Evolutionary conservation across 2,329 filamentous ascomycete genomes (phyloP).

Genomic region (Colletotrichum tanaceti): DNA sequence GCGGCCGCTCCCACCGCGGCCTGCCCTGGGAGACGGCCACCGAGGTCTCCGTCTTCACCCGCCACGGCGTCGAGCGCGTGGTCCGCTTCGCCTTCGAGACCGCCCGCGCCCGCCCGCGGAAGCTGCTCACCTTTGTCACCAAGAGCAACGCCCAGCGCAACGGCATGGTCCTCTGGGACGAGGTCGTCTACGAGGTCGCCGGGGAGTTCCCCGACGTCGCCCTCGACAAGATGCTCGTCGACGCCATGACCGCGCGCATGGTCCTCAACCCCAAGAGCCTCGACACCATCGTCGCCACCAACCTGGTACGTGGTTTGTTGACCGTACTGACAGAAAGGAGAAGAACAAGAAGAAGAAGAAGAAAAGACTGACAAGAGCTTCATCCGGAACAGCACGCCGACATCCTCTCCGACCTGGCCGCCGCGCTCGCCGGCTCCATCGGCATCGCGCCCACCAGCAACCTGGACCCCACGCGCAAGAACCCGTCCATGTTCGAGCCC

Average conservation of each 20-base stretch:
- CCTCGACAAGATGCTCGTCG: slow-evolving; percentile 73
- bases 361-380: background rate
- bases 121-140: slow-evolving; percentile 71
- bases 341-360: no score
- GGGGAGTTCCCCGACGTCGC: slow-evolving; percentile 69
- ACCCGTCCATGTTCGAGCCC: slow-evolving; percentile 68
- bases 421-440: slow-evolving; percentile 74
- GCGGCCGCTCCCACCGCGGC: slow-evolving; percentile 68
- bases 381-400: slow-evolving; percentile 58
- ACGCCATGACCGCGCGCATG: slow-evolving; percentile 63
- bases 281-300: slow-evolving; percentile 73
- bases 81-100: slow-evolving; percentile 73
- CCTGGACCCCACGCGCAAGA: slow-evolving; percentile 66
- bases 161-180: slow-evolving; percentile 76
- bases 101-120: slow-evolving; percentile 62
- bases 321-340: no score
- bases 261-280: slow-evolving; percentile 67
- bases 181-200: slow-evolving; percentile 66
- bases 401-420: slow-evolving; percentile 75
- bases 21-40: slow-evolving; percentile 70
- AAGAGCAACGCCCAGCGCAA: slow-evolving; percentile 75
- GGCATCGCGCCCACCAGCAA: slow-evolving; percentile 75
- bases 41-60: slow-evolving; percentile 72
- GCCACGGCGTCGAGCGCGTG: slow-evolving; percentile 68
- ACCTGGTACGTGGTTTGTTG: no score